Base-by-base conservation (phyloP, 768 basidiomycete species). In the Mycena galericulata region DNA sequence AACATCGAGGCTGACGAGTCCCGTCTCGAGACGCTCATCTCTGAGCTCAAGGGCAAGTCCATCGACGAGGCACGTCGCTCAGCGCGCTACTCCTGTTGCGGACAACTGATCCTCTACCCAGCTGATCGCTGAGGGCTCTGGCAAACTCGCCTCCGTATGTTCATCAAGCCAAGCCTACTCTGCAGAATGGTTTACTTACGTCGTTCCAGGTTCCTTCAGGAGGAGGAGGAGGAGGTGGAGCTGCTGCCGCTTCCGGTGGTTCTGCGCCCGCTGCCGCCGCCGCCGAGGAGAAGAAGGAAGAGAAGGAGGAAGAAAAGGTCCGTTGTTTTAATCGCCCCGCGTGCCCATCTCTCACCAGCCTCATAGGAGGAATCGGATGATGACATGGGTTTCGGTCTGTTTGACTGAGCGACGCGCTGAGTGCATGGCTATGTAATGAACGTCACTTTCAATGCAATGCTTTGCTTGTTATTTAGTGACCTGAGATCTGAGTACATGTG, bases 361-460 rank as follows among this genome's bases (percentile, higher is more conserved):
- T 54, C 40, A 62, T 78, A 95, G 92, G 93, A 95, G 84, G 95
- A 97, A 80, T 95, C 93, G 62, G 96, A 97, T 87, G 97, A 98
- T 75, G 97, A 98, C 84, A 98, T 98, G 96, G 96, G 96, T 86
- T 98, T 98, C 83, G 96, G 96, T 85, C 89, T 98, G 72, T 98
- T 98, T 87, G 96, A 98, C 87, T 98, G 91, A 86, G 67, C 71
- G 67, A 65, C n/a, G 40, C 34, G 29, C 34, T 41, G 24, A 24
- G 36, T 27, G 47, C 46, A 51, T 30, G 34, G 60, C 67, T 50
- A 54, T 62, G 60, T 68, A 62, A 47, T 62, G 67, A 62, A 47
- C 49, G 11, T 18, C 27, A 54, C 47, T 30, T 41, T 62, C 27
- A 47, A 67, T 67, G 34, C 65, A 32, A 49, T 17, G 63, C 64